Evolutionary conservation across 169 alveolate genomes (phyloP), one percentile per base, ranked within the genome.

Genomic region (Cryptosporidium meleagridis): DNA sequence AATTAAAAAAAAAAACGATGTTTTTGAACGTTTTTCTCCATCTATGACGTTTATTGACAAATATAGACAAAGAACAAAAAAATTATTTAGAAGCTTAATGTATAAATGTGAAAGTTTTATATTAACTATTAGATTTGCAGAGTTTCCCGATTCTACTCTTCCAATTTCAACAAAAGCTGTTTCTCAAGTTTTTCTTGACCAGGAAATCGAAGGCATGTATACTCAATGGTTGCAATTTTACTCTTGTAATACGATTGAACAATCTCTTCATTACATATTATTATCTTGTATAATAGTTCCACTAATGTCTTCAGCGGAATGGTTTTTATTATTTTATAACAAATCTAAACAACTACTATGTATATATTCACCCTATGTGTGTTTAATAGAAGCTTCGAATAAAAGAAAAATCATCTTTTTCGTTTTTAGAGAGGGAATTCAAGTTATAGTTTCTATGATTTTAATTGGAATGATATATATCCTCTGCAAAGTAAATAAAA

Each of bases 161-260:
- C 86, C 86, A 21, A 53, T 73, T 35, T 73, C 86, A 55, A 73
- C 86, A 5, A 73, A 61, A 59, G 65, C 89, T 21, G 59, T 80
- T 41, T 62, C 89, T 14, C 89, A 80, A 51, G 89, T 61, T 10
- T 80, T 80, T 80, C 68, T 59, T 44, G 75, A 80, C 69, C 89
- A 80, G 18, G 89, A 80, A 62, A 61, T 80, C 65, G 89, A 80
- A 29, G 89, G 89, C 6, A 59, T 80, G 48, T 80, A 80, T 65
- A 37, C 59, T 1, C 89, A 80, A 62, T 80, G 89, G 89, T 45
- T 80, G 10, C 89, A 62, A 45, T 41, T 18, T 62, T 80, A 80
- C 53, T 59, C 89, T 61, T 80, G 75, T 26, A 41, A 33, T 29
- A 65, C 75, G 21, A 45, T 80, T 18, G 75, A 65, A 31, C 35